Percentiles rank a stretch among this genome's conserved stretches.
phyloP scores from a whole-genome alignment of 768 basidiomycete genomes.

The Butyriboletus loyo region DNA sequence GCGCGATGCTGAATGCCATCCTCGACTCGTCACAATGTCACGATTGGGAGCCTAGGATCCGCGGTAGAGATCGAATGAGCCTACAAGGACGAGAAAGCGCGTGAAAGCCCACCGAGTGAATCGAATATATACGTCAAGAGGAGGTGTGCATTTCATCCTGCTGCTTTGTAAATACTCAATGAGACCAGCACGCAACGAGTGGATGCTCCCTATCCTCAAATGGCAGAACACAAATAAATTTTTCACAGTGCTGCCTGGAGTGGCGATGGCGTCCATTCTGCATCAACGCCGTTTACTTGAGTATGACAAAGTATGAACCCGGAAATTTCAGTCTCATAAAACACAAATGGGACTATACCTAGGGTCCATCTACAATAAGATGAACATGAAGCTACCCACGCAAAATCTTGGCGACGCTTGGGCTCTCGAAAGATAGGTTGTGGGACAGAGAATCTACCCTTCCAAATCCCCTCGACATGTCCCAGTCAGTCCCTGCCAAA shows the following conservation, averaged over 20 bases:
- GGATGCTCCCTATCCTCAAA: not conserved
- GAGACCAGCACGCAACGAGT: not conserved
- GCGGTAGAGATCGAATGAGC: slow-evolving; percentile 17
- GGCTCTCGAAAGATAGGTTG: not conserved
- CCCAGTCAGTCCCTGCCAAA: not conserved
- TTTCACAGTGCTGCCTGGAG: not conserved
- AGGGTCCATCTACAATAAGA: slow-evolving; percentile 1
- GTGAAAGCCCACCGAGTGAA: not conserved
- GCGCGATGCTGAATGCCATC: slow-evolving; percentile 15
- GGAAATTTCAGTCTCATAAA: slow-evolving; percentile 3
- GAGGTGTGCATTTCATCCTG: not conserved
- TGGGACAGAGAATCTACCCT: not conserved
- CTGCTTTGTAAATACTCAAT: not conserved
- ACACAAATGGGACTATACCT: slow-evolving; percentile 1
- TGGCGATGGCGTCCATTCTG: not conserved
- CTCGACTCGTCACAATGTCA: slow-evolving; percentile 23
- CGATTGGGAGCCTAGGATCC: slow-evolving; percentile 22
- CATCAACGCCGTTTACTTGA: slow-evolving; percentile 20
- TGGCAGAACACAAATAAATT: not conserved
- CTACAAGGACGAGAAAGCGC: not conserved
- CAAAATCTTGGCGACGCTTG: not conserved
- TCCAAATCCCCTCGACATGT: not conserved
- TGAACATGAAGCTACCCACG: not conserved
- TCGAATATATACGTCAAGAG: slow-evolving; percentile 1
- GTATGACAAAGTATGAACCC: slow-evolving; percentile 11